Evolutionary conservation across 1,139 yeast genomes (phyloP).

Genomic region (Hyphopichia pseudoburtonii): DNA sequence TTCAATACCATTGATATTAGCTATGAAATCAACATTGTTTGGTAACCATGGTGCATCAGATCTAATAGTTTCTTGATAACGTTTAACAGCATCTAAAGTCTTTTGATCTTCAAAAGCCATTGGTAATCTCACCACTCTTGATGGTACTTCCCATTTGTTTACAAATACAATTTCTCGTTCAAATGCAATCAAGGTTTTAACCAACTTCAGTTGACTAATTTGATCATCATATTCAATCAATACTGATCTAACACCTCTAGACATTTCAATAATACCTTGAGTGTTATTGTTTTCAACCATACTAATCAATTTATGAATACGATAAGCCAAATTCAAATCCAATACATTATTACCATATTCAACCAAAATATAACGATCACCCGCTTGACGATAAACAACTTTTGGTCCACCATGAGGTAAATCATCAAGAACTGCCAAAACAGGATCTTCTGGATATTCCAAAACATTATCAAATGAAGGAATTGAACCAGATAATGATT

Average conservation of each 20-base stretch:
- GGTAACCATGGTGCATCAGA: slow-evolving; percentile 97
- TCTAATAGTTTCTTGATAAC: slow-evolving; percentile 92
- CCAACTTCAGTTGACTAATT: slow-evolving; percentile 59
- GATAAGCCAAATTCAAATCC: slow-evolving; percentile 82
- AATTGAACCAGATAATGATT: slow-evolving; percentile 39
- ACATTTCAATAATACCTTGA: slow-evolving; percentile 87
- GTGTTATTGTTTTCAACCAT: slow-evolving; percentile 66
- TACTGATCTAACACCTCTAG: slow-evolving; percentile 95
- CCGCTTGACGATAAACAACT: slow-evolving; percentile 91
- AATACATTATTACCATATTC: slow-evolving; percentile 89
- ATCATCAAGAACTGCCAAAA: slow-evolving; percentile 43
- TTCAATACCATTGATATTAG: slow-evolving; percentile 77
- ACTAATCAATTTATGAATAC: slow-evolving; percentile 80
- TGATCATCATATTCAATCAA: slow-evolving; percentile 76
- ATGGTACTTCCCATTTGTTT: slow-evolving; percentile 81
- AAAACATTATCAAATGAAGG: slow-evolving; percentile 37
- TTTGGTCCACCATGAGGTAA: slow-evolving; percentile 48
- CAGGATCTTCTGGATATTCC: slow-evolving; percentile 56
- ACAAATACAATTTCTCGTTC: slow-evolving; percentile 74
- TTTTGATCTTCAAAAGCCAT: slow-evolving; percentile 94
- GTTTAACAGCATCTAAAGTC: slow-evolving; percentile 82
- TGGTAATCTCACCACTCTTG: slow-evolving; percentile 81
- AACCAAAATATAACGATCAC: slow-evolving; percentile 86
- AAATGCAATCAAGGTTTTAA: slow-evolving; percentile 65
- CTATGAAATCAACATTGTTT: slow-evolving; percentile 92